Percentiles rank a stretch among this genome's conserved stretches.
Conservation (phyloP, 2,329 filamentous ascomycete genomes). For the Hypoxylon sp. region DNA sequence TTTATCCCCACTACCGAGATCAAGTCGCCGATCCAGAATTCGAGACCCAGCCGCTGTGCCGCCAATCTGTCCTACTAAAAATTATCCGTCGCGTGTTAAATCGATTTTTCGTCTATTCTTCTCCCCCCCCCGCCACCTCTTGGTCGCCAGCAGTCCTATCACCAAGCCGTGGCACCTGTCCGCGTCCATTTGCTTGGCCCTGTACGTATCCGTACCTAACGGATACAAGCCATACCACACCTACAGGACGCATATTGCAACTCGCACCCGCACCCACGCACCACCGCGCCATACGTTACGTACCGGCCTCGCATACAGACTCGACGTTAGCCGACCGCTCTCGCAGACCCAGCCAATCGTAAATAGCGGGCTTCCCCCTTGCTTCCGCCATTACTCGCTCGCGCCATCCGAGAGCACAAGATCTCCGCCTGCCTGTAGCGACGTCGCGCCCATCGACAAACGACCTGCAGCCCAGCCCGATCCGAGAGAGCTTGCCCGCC, state of each 20-base stretch:
- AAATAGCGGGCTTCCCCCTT: constrained; percentile 17
- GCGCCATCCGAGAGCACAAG: constrained; percentile 27
- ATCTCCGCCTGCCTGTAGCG: constrained; percentile 16
- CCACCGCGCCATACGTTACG: constrained; percentile 20
- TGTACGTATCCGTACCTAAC: too few relatives aligned
- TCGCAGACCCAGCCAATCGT: constrained; percentile 25
- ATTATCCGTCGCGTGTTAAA: constrained; percentile 38
- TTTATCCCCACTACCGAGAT: constrained; percentile 35
- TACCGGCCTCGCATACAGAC: constrained; percentile 8
- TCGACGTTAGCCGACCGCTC: constrained; percentile 18
- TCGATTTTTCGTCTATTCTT: constrained; percentile 20
- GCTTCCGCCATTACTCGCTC: constrained; percentile 18
- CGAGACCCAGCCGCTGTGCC: constrained; percentile 31
- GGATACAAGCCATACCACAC: neutral
- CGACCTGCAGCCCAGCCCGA: constrained; percentile 12
- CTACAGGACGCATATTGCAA: constrained; percentile 11
- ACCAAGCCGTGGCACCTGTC: neutral
- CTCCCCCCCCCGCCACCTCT: too few relatives aligned
- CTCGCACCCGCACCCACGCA: constrained; percentile 11
- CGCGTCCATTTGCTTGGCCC: neutral
- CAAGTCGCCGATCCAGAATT: constrained; percentile 31
- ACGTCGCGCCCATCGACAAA: neutral
- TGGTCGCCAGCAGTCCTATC: neutral
- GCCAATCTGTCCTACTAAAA: constrained; percentile 25
- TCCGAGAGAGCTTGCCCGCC: constrained; percentile 3